A percentile compares a stretch with the other conserved stretches of the same genome.
Conservation (phyloP, 306 rosid species). For the Cucumis melo region DNA sequence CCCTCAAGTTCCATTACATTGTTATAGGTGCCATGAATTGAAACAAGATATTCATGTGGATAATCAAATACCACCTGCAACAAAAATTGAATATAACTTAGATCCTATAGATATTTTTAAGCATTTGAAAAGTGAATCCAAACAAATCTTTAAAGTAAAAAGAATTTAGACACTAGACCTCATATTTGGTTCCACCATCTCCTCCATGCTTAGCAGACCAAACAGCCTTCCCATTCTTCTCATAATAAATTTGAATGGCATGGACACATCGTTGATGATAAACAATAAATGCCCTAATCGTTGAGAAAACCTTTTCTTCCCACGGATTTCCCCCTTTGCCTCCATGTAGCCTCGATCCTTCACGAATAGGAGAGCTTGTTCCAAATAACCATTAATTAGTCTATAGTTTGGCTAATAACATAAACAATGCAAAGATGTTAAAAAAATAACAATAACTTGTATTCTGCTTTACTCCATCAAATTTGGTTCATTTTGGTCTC, state of each 20-base stretch:
- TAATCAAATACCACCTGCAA: background rate
- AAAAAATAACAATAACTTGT: no score
- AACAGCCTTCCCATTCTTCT: constrained; percentile 1
- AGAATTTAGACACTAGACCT: background rate
- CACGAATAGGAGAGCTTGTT: background rate
- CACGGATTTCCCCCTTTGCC: constrained; percentile 13
- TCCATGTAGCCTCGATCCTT: constrained; percentile 13
- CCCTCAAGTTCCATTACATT: background rate
- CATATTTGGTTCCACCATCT: constrained; percentile 25
- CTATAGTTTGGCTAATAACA: background rate
- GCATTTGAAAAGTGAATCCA: no score
- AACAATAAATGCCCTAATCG: constrained; percentile 11
- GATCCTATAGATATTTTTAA: no score
- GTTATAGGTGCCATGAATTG: background rate
- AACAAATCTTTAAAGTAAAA: no score
- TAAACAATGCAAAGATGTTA: no score
- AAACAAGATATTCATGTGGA: background rate
- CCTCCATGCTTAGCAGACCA: constrained; percentile 23
- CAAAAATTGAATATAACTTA: no score
- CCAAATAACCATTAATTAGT: background rate
- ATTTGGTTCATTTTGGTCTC: no score
- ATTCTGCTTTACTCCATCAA: no score
- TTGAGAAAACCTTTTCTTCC: constrained; percentile 18
- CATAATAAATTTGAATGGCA: constrained; percentile 16
- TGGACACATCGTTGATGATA: constrained; percentile 9